A percentile compares a stretch with the other conserved stretches of the same genome.
Evolutionary conservation across 208 protist species (phyloP).

Genomic region (Herpetomonas tarakana): DNA sequence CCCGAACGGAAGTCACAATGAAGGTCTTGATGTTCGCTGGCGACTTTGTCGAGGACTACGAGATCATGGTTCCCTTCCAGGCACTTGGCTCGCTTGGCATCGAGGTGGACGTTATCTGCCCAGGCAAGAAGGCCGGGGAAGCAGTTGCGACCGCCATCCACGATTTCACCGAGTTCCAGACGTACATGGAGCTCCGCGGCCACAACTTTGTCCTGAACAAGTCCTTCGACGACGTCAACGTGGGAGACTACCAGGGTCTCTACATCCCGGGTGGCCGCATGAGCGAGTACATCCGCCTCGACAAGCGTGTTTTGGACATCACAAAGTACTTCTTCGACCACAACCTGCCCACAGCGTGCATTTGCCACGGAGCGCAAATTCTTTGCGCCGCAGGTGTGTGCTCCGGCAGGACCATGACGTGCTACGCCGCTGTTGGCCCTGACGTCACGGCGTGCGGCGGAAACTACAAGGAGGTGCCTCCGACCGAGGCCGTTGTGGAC

Average conservation of each 20-base stretch:
- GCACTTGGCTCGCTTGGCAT: slow-evolving; percentile 26
- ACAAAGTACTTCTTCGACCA: slow-evolving; percentile 35
- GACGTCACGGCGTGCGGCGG: slow-evolving; percentile 22
- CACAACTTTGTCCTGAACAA: slow-evolving; percentile 40
- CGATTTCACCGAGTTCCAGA: slow-evolving; percentile 31
- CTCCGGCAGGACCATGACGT: slow-evolving; percentile 22
- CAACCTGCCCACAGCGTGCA: slow-evolving; percentile 26
- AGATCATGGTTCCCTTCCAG: slow-evolving; percentile 38
- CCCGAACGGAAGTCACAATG: no score
- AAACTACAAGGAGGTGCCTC: slow-evolving; percentile 23
- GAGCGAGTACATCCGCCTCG: slow-evolving; percentile 30
- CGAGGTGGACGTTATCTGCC: slow-evolving; percentile 27
- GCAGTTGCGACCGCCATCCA: slow-evolving; percentile 22
- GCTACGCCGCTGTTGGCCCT: slow-evolving; percentile 29
- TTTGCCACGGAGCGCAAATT: slow-evolving; percentile 34
- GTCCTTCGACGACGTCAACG: slow-evolving; percentile 26
- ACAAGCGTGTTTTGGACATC: slow-evolving; percentile 22
- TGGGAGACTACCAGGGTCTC: slow-evolving; percentile 23
- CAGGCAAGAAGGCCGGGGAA: slow-evolving; percentile 23
- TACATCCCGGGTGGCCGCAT: slow-evolving; percentile 33
- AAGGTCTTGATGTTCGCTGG: slow-evolving; percentile 36
- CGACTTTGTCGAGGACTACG: slow-evolving; percentile 41
- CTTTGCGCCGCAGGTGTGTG: slow-evolving; percentile 24
- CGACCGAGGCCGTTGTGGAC: slow-evolving; percentile 34
- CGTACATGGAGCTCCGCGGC: slow-evolving; percentile 30